A percentile compares a stretch with the other conserved stretches of the same genome.
Evolutionary conservation across 495 filamentous ascomycete genomes (phyloP).

Genomic region (Podospora pseudocomata): DNA sequence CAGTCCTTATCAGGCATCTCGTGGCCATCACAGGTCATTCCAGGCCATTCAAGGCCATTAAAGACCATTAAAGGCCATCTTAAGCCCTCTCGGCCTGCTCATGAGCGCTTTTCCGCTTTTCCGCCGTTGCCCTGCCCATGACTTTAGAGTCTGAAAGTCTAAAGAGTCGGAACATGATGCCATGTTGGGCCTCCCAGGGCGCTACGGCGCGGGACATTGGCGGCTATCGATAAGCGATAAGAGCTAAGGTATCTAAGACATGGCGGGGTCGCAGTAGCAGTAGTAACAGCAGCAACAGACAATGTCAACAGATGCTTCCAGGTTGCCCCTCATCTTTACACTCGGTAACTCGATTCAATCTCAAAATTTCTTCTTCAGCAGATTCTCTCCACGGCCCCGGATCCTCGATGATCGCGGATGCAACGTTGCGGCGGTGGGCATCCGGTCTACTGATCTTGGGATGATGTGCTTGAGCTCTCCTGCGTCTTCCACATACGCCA

Average conservation of each 20-base stretch:
- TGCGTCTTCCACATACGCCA: slow-evolving; percentile 1
- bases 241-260: not conserved
- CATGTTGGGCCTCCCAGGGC: not conserved
- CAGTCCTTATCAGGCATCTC: slow-evolving; percentile 11
- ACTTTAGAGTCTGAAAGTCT: too few species aligned
- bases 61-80: slow-evolving; percentile 23
- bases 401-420: not conserved
- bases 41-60: slow-evolving; percentile 21
- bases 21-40: slow-evolving; percentile 13
- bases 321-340: too few species aligned
- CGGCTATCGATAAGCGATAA: not conserved
- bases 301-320: too few species aligned
- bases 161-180: not conserved
- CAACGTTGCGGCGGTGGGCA: slow-evolving; percentile 4
- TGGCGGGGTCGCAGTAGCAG: not conserved
- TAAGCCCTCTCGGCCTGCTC: slow-evolving; percentile 8
- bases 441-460: not conserved
- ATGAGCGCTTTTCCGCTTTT: not conserved
- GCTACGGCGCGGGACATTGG: not conserved
- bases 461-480: not conserved
- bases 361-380: not conserved
- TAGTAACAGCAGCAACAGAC: not conserved
- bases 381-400: not conserved
- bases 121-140: too few species aligned
- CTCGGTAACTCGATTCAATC: not conserved